Evolutionary conservation across 1,284 basidiomycete species (phyloP), one percentile per base, ranked within the genome.

Genomic region (Stereum hirsutum): DNA sequence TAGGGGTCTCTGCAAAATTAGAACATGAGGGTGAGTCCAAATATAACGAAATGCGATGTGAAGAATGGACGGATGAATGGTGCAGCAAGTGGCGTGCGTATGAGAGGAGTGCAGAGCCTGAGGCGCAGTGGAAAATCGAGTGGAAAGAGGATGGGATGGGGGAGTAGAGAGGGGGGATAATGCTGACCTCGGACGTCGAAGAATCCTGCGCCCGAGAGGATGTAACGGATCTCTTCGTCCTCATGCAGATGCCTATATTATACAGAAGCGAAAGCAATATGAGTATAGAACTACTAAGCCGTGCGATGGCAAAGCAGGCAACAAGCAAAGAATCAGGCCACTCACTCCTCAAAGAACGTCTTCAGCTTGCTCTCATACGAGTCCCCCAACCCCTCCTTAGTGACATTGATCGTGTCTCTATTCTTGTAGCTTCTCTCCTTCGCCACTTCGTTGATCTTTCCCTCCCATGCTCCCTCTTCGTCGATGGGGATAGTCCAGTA

Each of bases 191-290:
- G 73, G 25, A 91, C 73, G 50, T 92, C 89, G 55, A 93, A 94
- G 68, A 79, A 95, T 0, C 89, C 89, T 36, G 76, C 79, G 6
- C 90, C 91, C 1, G 74, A 71, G 32, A 88, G 69, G 50, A 93
- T 81, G 57, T 87, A 95, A 14, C 90, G 72, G 52, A 92, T 92
- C 63, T 93, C 90, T 59, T 93, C 89, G 53, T 93, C 90, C 61
- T 93, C 89, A 53, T 93, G 90, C 65, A 93, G 72, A 54, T 92
- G 89, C 55, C 85, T 89, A 46, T 15, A 6, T 5, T 12, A 19
- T 49, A 21, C 23, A 25, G 30, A 20, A 36, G 19, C 26, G 20
- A 42, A 36, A 19, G 12, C 32, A 40, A 19, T 20, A 33, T 8
- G 36, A 12, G n/a, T 26, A 11, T n/a, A n/a, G n/a, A n/a, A n/a